phyloP scores from a whole-genome alignment of 495 filamentous ascomycete species.

The Xylaria curta region DNA sequence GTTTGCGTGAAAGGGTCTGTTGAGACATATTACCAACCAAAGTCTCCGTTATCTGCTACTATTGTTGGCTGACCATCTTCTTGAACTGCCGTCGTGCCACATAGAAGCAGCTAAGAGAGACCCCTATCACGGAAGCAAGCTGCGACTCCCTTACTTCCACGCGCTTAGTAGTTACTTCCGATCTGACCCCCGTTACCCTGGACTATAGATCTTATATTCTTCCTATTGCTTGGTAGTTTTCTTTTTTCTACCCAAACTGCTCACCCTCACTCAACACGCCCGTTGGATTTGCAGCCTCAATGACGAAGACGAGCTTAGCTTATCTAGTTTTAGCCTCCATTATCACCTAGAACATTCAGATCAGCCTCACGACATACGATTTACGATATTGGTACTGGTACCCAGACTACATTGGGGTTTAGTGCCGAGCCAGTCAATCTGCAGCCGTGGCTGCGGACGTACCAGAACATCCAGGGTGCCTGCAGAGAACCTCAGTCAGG shows the following conservation, averaged over 20 bases:
- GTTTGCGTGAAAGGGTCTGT: conserved; percentile 15
- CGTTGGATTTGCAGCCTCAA: conserved; percentile 41
- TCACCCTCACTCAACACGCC: conserved; percentile 24
- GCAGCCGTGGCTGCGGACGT: conserved; percentile 27
- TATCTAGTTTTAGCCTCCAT: conserved; percentile 59
- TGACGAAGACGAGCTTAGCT: conserved; percentile 60
- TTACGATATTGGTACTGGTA: conserved; percentile 32
- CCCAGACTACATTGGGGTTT: conserved; percentile 32
- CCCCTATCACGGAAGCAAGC: conserved; percentile 21
- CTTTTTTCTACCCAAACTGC: conserved; percentile 24
- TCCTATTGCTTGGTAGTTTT: conserved; percentile 5
- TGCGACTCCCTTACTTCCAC: conserved; percentile 9
- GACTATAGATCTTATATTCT: conserved; percentile 16
- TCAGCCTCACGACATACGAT: conserved; percentile 28
- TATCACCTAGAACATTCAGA: conserved; percentile 48
- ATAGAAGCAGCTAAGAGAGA: conserved; percentile 7
- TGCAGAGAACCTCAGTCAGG: conserved; percentile 24
- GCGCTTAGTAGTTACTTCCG: conserved; percentile 21
- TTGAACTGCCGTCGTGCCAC: conserved; percentile 6
- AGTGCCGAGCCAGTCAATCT: conserved; percentile 28
- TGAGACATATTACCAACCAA: conserved; percentile 17
- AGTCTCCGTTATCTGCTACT: conserved; percentile 18
- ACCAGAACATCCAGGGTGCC: conserved; percentile 24
- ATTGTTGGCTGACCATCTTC: not conserved
- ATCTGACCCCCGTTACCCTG: conserved; percentile 9